Evolutionary conservation across 2,329 filamentous ascomycete genomes (phyloP).

Genomic region (Beauveria rudraprayagi): DNA sequence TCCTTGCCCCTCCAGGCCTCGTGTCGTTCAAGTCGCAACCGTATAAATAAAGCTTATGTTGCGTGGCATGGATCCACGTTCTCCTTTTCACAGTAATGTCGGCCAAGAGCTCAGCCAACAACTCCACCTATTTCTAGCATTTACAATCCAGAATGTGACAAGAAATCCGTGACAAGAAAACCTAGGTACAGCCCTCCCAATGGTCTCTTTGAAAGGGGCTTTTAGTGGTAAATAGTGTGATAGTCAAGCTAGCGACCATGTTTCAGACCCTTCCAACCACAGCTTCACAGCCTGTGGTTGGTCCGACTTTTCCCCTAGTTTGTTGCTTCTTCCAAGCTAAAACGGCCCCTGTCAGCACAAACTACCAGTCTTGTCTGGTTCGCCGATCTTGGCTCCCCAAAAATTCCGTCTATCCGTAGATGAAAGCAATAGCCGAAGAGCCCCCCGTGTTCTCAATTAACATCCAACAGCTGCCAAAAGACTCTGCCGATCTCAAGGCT

Average conservation of each 20-base stretch:
- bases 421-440: neutral
- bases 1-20: neutral
- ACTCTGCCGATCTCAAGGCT: neutral
- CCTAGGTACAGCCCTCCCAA: neutral
- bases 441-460: neutral
- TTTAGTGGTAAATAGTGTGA: neutral
- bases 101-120: neutral
- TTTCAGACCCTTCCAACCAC: conserved; percentile 1
- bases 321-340: neutral
- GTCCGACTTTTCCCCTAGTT: neutral
- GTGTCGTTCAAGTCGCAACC: neutral
- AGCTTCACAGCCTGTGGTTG: neutral
- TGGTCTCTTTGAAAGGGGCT: neutral
- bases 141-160: neutral
- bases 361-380: neutral
- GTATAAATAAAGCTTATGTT: neutral
- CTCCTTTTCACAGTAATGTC: neutral
- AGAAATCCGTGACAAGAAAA: neutral
- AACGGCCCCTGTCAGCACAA: neutral
- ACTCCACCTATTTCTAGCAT: neutral
- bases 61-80: neutral
- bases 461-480: neutral
- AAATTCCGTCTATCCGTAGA: neutral
- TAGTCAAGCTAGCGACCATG: neutral
- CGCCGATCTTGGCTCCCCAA: neutral